A percentile compares a stretch with the other conserved stretches of the same genome.
Evolutionary conservation across 2,329 filamentous ascomycete species (phyloP).

Genomic region (Microdochium trichocladiopsis): DNA sequence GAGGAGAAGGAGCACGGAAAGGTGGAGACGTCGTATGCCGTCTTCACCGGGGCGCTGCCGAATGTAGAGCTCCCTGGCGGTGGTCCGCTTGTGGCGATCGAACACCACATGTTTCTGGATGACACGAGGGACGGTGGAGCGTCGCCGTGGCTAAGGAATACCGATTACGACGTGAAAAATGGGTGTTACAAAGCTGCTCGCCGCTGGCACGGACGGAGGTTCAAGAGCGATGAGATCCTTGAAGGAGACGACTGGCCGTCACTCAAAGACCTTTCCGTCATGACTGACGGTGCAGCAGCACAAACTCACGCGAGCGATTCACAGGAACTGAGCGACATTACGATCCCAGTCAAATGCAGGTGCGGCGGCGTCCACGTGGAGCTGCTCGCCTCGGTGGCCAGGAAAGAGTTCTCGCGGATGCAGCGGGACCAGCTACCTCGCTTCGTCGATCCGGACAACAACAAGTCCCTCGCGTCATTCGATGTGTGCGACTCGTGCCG

Average conservation of each 20-base stretch:
- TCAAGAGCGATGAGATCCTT: slow-evolving; percentile 18
- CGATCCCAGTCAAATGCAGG: slow-evolving; percentile 32
- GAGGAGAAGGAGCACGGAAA: slow-evolving; percentile 7
- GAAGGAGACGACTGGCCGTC: slow-evolving; percentile 18
- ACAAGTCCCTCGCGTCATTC: slow-evolving; percentile 29
- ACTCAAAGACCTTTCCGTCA: slow-evolving; percentile 7
- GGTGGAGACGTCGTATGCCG: slow-evolving; percentile 12
- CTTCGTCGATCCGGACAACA: slow-evolving; percentile 33
- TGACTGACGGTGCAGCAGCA: not conserved
- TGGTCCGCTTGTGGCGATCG: slow-evolving; percentile 19
- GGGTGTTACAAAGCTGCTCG: slow-evolving; percentile 7
- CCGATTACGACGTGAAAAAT: slow-evolving; percentile 12
- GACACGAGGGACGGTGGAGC: slow-evolving; percentile 48
- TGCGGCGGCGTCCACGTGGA: slow-evolving; percentile 37
- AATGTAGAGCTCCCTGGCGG: slow-evolving; percentile 16
- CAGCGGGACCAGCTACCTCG: slow-evolving; percentile 25
- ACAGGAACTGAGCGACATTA: slow-evolving; percentile 4
- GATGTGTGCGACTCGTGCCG: slow-evolving; percentile 43
- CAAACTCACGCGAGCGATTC: not conserved
- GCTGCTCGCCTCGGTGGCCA: slow-evolving; percentile 19
- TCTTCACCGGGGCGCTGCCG: slow-evolving; percentile 29
- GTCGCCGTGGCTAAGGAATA: slow-evolving; percentile 32
- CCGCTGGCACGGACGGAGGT: slow-evolving; percentile 16
- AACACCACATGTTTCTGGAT: slow-evolving; percentile 33
- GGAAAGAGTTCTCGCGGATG: slow-evolving; percentile 15